phyloP scores from a whole-genome alignment of 225 moss, liverwort and hornwort species.

The Marchantia polymorpha region DNA sequence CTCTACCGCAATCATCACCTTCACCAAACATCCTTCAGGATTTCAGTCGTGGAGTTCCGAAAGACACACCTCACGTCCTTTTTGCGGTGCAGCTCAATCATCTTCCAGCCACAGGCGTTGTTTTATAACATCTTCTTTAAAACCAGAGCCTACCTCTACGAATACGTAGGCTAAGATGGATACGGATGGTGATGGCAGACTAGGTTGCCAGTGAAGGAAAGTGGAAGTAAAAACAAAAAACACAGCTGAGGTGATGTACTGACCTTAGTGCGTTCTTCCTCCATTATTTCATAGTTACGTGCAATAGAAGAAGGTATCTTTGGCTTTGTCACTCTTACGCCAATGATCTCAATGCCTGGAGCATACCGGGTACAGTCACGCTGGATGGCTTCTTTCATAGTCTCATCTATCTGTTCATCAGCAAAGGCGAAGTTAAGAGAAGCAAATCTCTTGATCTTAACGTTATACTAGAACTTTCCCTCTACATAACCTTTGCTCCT shows the following conservation, averaged over 20 bases:
- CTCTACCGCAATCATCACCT: constrained; percentile 95
- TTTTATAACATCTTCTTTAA: neutral
- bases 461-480: neutral
- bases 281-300: constrained; percentile 98
- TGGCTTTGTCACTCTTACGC: constrained; percentile 96
- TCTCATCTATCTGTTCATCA: constrained; percentile 86
- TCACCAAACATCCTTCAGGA: neutral
- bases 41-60: neutral
- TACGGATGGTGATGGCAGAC: too few species aligned
- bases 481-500: neutral
- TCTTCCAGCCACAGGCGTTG: too few species aligned
- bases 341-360: constrained; percentile 95
- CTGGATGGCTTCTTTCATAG: constrained; percentile 97
- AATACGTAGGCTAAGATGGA: too few species aligned
- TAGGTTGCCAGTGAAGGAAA: neutral
- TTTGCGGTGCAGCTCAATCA: neutral
- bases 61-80: neutral
- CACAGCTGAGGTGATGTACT: neutral
- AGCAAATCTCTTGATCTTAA: neutral
- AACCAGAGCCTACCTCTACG: neutral
- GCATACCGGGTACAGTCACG: constrained; percentile 93
- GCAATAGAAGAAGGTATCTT: constrained; percentile 85
- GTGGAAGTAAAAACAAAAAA: neutral
- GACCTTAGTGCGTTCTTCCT: constrained; percentile 99
- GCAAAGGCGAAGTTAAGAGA: neutral